These are phyloP conservation scores for Chlorella sorokiniana DNA, from an alignment of 139 green algal genomes.

Conservation along the genomic window DNA sequence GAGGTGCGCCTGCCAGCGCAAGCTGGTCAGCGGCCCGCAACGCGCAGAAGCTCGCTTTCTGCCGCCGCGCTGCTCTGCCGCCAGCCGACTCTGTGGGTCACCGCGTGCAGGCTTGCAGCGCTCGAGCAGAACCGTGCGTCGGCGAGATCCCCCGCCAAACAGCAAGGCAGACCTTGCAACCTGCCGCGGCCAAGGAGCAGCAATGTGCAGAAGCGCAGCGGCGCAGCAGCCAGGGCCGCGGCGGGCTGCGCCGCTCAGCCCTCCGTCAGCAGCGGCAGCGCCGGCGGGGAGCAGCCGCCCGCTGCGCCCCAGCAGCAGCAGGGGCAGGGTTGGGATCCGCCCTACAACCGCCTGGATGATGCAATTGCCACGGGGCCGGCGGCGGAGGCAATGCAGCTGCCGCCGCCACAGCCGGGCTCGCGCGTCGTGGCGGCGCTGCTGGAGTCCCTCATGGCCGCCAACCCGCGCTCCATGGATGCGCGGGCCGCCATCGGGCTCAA, in stretches of 20 bases:
- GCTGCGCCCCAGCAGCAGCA: constrained; percentile 18
- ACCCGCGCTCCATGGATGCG: constrained; percentile 31
- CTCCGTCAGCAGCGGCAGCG: background rate
- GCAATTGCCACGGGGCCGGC: constrained; percentile 6
- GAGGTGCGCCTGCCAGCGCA: background rate
- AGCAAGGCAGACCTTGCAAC: no score
- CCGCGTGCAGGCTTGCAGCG: constrained; percentile 18
- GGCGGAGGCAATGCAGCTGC: constrained; percentile 24
- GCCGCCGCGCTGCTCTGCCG: background rate
- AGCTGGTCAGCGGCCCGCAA: background rate
- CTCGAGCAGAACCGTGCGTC: constrained; percentile 6
- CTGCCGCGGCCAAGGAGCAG: background rate
- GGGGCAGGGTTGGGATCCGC: background rate
- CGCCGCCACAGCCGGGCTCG: background rate
- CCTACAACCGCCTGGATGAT: constrained; percentile 11
- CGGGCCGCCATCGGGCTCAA: constrained; percentile 23
- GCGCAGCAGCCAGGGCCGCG: background rate
- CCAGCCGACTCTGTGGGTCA: background rate
- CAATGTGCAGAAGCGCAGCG: background rate
- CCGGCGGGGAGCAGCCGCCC: background rate
- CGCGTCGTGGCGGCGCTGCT: constrained; percentile 25
- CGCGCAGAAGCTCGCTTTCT: background rate
- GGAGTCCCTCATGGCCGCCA: constrained; percentile 36
- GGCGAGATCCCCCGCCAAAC: background rate
- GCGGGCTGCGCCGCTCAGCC: background rate